Base-by-base conservation (phyloP, 2,329 filamentous ascomycete genomes). In the Arthrinium puccinioides region DNA sequence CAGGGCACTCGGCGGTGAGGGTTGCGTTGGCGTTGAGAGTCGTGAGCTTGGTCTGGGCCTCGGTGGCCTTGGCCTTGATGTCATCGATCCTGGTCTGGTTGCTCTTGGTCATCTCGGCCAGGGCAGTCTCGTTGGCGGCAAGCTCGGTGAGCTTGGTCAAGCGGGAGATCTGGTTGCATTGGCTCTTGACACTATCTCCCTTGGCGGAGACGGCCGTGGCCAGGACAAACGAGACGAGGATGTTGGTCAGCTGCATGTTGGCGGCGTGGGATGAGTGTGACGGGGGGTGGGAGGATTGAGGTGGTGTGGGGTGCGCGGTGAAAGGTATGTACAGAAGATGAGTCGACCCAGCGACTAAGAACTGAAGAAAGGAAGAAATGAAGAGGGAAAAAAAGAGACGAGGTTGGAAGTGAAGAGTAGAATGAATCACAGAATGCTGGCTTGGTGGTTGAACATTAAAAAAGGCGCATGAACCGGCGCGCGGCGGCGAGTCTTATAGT, bases 1-100 rank as follows among this genome's bases (percentile, higher is more conserved):
- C 47, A 18, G 49, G 44, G 40, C 63, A 66, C 10, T 46, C 41
- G 16, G 49, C 33, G 42, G 59, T 49, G 18, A 66, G 49, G 6
- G 62, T 64, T 9, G 54, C 34, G 49, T 67, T 66, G 42, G 48
- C 40, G 37, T 54, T 36, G 37, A 65, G 46, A 6, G 51, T 45
- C 16, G 47, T 41, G 35, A 64, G 55, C 41, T 48, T 47, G 18
- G 53, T 45, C 3, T 52, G 46, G 5, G 48, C 51, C 4, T 49
- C 39, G 14, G 56, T 46, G 3, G 59, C 59, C 48, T 63, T 60
- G 39, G 57, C 52, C 51, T 64, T 55, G 48, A 65, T 53, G 19
- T 49, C 49, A 9, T 51, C 55, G 5, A 56, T 52, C 41, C 54
- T 53, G 31, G 62, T 62, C 21, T 60, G 51, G 42, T 66, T 59